These are phyloP conservation scores for Lodderomyces beijingensis DNA, from an alignment of 1,139 yeast species.

Conservation along the genomic window DNA sequence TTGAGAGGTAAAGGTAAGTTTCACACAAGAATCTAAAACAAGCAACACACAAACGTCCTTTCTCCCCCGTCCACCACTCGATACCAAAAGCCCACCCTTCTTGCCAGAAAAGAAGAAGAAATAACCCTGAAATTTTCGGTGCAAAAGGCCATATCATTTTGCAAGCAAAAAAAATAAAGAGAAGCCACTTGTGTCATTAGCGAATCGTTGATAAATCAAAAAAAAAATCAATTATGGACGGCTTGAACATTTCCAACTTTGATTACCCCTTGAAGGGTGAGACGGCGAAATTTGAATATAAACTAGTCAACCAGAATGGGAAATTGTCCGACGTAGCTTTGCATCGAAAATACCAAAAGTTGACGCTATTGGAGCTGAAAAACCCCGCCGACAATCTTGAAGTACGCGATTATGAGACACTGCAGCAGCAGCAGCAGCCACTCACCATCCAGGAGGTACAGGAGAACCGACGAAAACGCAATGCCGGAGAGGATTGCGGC, in stretches of 20 bases:
- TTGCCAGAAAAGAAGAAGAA: too few relatives aligned
- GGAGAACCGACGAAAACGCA: constrained; percentile 26
- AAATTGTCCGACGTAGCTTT: constrained; percentile 27
- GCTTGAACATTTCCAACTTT: constrained; percentile 6
- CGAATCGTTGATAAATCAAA: too few relatives aligned
- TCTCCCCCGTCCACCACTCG: too few relatives aligned
- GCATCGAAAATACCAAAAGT: constrained; percentile 28
- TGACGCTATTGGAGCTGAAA: constrained; percentile 11
- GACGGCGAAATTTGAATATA: constrained; percentile 31
- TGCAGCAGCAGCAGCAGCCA: background rate
- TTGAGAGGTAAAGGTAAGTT: too few relatives aligned
- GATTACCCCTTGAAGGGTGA: constrained; percentile 30
- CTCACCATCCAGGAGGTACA: constrained; percentile 1
- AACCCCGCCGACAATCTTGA: background rate
- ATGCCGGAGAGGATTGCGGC: constrained; percentile 15
- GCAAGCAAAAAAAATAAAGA: too few relatives aligned
- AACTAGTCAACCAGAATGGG: constrained; percentile 28
- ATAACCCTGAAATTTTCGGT: too few relatives aligned
- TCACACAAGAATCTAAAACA: too few relatives aligned
- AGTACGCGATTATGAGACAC: background rate
- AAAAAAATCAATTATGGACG: too few relatives aligned
- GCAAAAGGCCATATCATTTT: too few relatives aligned
- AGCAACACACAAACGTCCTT: too few relatives aligned
- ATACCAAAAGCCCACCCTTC: too few relatives aligned
- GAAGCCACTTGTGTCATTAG: too few relatives aligned